These are phyloP conservation scores for Delonix regia DNA, from an alignment of 306 rosid species.

Conservation along the genomic window DNA sequence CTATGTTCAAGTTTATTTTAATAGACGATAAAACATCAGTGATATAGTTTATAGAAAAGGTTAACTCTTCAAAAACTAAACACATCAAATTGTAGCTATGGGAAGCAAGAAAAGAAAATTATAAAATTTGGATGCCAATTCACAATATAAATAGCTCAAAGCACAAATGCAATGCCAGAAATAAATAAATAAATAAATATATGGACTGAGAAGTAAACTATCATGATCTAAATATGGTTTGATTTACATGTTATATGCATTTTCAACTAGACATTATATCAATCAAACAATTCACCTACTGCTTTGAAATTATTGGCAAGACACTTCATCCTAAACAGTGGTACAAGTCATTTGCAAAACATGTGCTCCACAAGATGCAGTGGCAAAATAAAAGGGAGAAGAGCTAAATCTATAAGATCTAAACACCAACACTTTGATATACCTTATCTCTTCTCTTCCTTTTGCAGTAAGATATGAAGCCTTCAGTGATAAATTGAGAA, in stretches of 20 bases:
- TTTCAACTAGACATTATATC: conserved; percentile 19
- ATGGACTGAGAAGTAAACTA: not conserved
- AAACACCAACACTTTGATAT: conserved; percentile 17
- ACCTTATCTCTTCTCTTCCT: conserved; percentile 99
- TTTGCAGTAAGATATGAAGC: conserved; percentile 90
- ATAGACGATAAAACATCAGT: not conserved
- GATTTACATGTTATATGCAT: not conserved
- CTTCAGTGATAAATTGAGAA: conserved; percentile 93
- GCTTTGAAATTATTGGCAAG: not conserved
- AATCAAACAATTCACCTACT: not conserved
- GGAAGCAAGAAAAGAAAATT: not conserved
- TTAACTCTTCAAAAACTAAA: not conserved
- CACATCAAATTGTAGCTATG: not conserved
- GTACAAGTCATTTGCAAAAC: conserved; percentile 1
- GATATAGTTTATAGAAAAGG: not conserved
- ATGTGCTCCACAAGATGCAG: not conserved
- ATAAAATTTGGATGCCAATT: not conserved
- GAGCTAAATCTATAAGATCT: conserved; percentile 13
- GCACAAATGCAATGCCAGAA: not conserved
- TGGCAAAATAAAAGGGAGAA: conserved; percentile 5
- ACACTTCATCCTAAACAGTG: not conserved
- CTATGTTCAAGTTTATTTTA: not conserved
- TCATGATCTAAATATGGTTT: not conserved
- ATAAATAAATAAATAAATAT: too few relatives aligned
- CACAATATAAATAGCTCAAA: not conserved